phyloP scores from a whole-genome alignment of 148 eudicot genomes.

The Fagopyrum esculentum region DNA sequence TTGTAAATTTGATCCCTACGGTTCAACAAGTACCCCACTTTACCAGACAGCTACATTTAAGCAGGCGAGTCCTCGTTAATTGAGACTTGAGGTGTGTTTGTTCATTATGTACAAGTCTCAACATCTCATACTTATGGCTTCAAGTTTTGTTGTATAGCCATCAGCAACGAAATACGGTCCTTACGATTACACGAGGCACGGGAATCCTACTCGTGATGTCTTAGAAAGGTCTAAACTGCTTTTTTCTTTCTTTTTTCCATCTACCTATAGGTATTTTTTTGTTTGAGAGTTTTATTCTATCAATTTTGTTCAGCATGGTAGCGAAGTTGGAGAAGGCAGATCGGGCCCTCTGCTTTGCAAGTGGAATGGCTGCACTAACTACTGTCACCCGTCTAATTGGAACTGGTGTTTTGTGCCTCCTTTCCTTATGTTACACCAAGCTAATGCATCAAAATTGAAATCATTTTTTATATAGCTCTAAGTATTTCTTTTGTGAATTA shows the following conservation, averaged over 20 bases:
- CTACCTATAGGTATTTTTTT: background rate
- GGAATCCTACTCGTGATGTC: background rate
- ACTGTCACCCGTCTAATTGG: background rate
- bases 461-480: too few species aligned
- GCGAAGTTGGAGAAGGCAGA: background rate
- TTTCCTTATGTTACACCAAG: background rate
- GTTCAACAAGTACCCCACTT: background rate
- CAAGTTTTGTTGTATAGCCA: background rate
- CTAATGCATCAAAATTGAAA: too few species aligned
- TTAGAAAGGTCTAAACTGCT: background rate
- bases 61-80: background rate
- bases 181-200: conserved; percentile 3
- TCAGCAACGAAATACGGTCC: background rate
- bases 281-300: background rate
- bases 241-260: background rate
- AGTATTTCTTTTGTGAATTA: too few species aligned
- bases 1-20: conserved; percentile 2
- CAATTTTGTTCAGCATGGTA: background rate
- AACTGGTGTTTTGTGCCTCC: background rate
- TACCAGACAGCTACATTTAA: conserved; percentile 1
- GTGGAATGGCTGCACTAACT: conserved; percentile 6
- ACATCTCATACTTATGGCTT: background rate
- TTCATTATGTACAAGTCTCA: background rate
- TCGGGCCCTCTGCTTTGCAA: background rate
- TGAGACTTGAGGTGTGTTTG: too few species aligned